phyloP scores from a whole-genome alignment of 768 basidiomycete species.

The Termitomyces heimii region DNA sequence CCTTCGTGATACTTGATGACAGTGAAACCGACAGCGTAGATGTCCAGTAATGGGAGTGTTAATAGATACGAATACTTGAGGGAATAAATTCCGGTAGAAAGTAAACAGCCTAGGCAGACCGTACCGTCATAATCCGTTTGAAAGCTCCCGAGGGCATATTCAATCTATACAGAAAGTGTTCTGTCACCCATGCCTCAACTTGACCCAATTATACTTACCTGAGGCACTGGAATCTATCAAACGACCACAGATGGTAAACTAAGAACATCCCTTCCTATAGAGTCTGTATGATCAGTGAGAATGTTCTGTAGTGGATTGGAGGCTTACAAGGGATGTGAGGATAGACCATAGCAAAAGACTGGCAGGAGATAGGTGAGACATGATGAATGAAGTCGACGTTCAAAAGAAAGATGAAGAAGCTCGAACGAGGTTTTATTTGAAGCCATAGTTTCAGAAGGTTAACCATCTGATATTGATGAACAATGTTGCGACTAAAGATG shows the following conservation, averaged over 20 bases:
- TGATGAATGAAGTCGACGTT: constrained; percentile 16
- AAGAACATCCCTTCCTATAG: constrained; percentile 55
- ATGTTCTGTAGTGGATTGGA: neutral
- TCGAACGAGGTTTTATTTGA: no score
- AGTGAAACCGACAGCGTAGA: constrained; percentile 57
- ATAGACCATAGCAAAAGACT: constrained; percentile 57
- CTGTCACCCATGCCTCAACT: no score
- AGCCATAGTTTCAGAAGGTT: no score
- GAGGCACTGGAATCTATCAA: constrained; percentile 72
- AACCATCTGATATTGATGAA: no score
- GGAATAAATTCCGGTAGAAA: no score
- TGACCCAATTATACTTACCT: constrained; percentile 32
- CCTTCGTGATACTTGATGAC: constrained; percentile 74
- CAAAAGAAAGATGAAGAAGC: no score
- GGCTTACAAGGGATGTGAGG: constrained; percentile 43
- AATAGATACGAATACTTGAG: constrained; percentile 68
- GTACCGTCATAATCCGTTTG: constrained; percentile 80
- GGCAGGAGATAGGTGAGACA: constrained; percentile 64
- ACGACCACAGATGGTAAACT: constrained; percentile 71
- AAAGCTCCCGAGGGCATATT: constrained; percentile 65
- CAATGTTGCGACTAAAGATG: no score
- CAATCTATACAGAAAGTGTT: constrained; percentile 45
- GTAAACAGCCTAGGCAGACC: constrained; percentile 12
- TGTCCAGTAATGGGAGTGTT: constrained; percentile 51
- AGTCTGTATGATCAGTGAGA: neutral